Evolutionary conservation across 345 rosid genomes (phyloP).

Genomic region (Stellera chamaejasme): DNA sequence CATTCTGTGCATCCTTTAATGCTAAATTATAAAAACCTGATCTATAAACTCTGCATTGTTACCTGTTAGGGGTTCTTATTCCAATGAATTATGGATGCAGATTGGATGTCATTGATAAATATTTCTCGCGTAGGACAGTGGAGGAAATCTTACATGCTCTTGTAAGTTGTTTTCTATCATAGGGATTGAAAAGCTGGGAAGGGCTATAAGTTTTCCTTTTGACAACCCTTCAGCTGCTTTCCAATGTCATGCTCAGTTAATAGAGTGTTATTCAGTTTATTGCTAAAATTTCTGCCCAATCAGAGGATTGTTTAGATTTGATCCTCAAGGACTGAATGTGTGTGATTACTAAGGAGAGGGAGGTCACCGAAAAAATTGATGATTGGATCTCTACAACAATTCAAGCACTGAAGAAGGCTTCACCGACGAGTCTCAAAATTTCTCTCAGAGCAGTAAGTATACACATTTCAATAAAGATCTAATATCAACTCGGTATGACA

Average conservation of each 20-base stretch:
- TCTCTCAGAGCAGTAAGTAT: constrained; percentile 65
- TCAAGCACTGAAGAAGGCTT: constrained; percentile 54
- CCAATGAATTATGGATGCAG: constrained; percentile 24
- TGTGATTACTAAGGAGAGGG: constrained; percentile 44
- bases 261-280: constrained; percentile 9
- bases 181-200: not conserved
- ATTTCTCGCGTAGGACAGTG: constrained; percentile 61
- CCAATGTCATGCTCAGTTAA: not conserved
- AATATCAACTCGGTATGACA: too few species aligned
- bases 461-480: too few species aligned
- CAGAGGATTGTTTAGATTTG: constrained; percentile 3
- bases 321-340: not conserved
- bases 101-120: constrained; percentile 57
- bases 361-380: constrained; percentile 27
- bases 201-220: not conserved
- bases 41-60: not conserved
- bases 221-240: not conserved
- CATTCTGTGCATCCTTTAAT: not conserved
- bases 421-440: constrained; percentile 89
- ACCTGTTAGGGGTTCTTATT: not conserved
- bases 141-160: constrained; percentile 70
- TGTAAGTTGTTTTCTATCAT: constrained; percentile 30
- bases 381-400: constrained; percentile 52
- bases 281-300: not conserved
- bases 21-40: not conserved